A percentile compares a stretch with the other conserved stretches of the same genome.
Conservation (phyloP, 2,329 filamentous ascomycete species). For the Colletotrichum navitas region DNA sequence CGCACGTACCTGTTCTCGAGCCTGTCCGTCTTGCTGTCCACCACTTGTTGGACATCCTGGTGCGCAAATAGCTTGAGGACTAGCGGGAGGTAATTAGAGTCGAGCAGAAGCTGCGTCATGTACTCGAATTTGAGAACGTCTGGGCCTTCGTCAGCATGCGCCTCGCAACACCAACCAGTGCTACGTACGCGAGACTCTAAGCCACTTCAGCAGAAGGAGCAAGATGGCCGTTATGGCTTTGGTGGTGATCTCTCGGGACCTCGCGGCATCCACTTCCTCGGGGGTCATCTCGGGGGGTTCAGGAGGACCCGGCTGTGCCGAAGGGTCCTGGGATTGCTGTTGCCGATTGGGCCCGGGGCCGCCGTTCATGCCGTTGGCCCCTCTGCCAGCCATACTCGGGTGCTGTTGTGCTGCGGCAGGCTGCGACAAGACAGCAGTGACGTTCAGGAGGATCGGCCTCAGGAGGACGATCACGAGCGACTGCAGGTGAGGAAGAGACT, state of each 20-base stretch:
- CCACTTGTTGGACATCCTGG: conserved; percentile 91
- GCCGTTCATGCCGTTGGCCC: conserved; percentile 56
- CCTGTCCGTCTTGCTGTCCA: conserved; percentile 87
- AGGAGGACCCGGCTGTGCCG: conserved; percentile 44
- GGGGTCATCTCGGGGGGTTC: conserved; percentile 64
- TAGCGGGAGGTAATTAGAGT: conserved; percentile 94
- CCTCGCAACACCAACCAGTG: conserved; percentile 41
- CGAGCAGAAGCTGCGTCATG: conserved; percentile 89
- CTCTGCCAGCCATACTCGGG: conserved; percentile 56
- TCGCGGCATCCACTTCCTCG: conserved; percentile 85
- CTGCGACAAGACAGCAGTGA: conserved; percentile 83
- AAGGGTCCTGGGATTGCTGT: conserved; percentile 46
- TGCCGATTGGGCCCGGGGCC: conserved; percentile 51
- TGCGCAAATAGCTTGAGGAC: conserved; percentile 94
- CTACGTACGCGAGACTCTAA: conserved; percentile 88
- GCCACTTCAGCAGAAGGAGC: conserved; percentile 93
- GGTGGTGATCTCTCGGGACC: conserved; percentile 86
- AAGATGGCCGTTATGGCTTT: conserved; percentile 94
- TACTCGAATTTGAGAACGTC: conserved; percentile 97
- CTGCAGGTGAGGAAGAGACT: conserved; percentile 86
- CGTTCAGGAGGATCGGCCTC: conserved; percentile 88
- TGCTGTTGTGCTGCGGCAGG: conserved; percentile 61
- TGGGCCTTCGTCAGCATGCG: conserved; percentile 51
- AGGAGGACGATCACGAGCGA: conserved; percentile 93
- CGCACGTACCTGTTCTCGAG: conserved; percentile 79